Evolutionary conservation across 164 flowering plant genomes (phyloP), one percentile per base, ranked within the genome.

Genomic region (Hamamelis virginiana): DNA sequence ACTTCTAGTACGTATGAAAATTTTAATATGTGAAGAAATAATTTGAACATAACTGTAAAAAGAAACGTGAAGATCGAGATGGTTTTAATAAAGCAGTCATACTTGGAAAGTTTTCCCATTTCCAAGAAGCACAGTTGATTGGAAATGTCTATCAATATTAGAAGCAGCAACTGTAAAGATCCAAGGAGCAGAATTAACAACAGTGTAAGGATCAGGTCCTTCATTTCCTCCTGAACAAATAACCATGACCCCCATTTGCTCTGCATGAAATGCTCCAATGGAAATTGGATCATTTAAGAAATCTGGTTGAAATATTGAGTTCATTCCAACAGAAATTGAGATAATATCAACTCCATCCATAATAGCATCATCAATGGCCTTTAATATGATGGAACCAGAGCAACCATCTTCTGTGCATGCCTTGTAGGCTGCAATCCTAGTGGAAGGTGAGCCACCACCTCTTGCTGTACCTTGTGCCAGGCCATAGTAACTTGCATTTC

Each of bases 151-250:
- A 46, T 91, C 97, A 25, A 89, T 88, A 66, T 41, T 85, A 18
- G 91, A 87, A 51, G 94, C 97, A 0, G 85, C 94, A 51, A 88
- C 87, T 0, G 97, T 91, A 23, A 89, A 79, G 46, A 88, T 80
- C 97, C 97, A 91, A 3, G 97, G 97, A 61, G 94, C 94, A 0
- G 87, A 55, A 55, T 91, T 91, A 8, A 81, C 89, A 51, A 88
- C 81, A 10, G 91, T 86, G 72, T 61, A 80, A 51, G 85, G 77
- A 45, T 78, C 86, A 25, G 97, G 97, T 0, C 97, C 97, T 33
- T 86, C 92, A 63, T 91, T 91, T 13, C 97, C 94, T 0, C 78
- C 92, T 0, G 97, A 89, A 65, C 88, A 86, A 1, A 88, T 75
- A 8, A 91, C 94, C 80, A 89, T 75, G 16, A 91, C 77, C 3